phyloP scores from a whole-genome alignment of 305 asterid genomes.

The Euphrasia arctica region DNA sequence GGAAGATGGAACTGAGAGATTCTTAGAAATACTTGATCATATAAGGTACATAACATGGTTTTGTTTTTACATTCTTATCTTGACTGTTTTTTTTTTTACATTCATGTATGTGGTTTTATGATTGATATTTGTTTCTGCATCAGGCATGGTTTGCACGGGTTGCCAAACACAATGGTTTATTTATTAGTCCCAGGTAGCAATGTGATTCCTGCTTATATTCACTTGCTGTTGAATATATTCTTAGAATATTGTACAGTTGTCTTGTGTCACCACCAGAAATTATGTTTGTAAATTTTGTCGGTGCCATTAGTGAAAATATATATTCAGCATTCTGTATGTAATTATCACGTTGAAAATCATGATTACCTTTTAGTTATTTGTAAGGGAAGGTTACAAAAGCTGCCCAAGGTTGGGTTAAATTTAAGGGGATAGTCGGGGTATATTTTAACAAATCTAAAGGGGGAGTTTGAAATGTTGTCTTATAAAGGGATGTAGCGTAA shows the following conservation, averaged over 20 bases:
- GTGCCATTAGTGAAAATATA: neutral
- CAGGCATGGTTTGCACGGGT: conserved; percentile 88
- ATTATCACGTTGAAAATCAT: neutral
- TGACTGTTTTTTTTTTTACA: conserved; percentile 7
- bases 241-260: neutral
- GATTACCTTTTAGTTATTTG: conserved; percentile 7
- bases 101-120: conserved; percentile 16
- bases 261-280: neutral
- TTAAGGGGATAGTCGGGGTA: no score
- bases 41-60: conserved; percentile 65
- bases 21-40: conserved; percentile 68
- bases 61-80: no score
- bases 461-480: no score
- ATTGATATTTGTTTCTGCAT: conserved; percentile 28
- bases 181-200: conserved; percentile 92
- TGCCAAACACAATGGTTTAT: conserved; percentile 86
- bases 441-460: no score
- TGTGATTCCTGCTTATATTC: conserved; percentile 11
- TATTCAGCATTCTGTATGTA: neutral
- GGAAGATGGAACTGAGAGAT: conserved; percentile 81
- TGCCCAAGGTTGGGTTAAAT: no score
- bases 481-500: no score
- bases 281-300: conserved; percentile 1
- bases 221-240: conserved; percentile 13
- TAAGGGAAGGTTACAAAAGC: no score